These are phyloP conservation scores for Blastobotrys arbuscula DNA, from an alignment of 1,139 yeast species.

Conservation along the genomic window DNA sequence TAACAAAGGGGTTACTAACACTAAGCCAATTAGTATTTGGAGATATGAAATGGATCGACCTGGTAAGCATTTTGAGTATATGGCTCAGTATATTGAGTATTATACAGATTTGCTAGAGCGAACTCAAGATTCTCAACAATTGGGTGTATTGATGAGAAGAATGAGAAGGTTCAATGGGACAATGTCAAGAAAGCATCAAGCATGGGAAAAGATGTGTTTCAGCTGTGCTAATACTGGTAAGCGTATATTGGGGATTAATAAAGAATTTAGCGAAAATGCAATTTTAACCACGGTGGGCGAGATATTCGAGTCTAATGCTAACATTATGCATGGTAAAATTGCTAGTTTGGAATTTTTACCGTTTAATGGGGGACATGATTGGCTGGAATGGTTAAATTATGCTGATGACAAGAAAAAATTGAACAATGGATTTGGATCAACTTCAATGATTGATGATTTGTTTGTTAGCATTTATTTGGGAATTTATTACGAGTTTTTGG, in stretches of 20 bases:
- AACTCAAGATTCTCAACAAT: constrained; percentile 52
- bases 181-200: constrained; percentile 55
- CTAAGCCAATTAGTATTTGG: constrained; percentile 80
- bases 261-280: constrained; percentile 49
- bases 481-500: constrained; percentile 33
- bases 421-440: constrained; percentile 79
- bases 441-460: constrained; percentile 71
- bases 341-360: constrained; percentile 14
- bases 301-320: constrained; percentile 36
- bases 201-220: constrained; percentile 56
- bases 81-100: constrained; percentile 61
- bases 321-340: constrained; percentile 21
- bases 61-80: constrained; percentile 85
- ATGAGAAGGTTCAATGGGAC: constrained; percentile 71
- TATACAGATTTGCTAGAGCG: constrained; percentile 52
- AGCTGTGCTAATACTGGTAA: constrained; percentile 49
- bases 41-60: constrained; percentile 88
- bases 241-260: constrained; percentile 44
- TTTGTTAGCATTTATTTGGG: constrained; percentile 57
- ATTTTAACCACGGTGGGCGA: constrained; percentile 45
- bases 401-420: constrained; percentile 47
- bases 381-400: constrained; percentile 43
- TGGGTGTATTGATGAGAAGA: constrained; percentile 60
- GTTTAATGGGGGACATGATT: constrained; percentile 22
- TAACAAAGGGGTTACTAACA: constrained; percentile 53